Base-by-base conservation (phyloP, 495 filamentous ascomycete species). In the Stereocaulon alpinum region DNA sequence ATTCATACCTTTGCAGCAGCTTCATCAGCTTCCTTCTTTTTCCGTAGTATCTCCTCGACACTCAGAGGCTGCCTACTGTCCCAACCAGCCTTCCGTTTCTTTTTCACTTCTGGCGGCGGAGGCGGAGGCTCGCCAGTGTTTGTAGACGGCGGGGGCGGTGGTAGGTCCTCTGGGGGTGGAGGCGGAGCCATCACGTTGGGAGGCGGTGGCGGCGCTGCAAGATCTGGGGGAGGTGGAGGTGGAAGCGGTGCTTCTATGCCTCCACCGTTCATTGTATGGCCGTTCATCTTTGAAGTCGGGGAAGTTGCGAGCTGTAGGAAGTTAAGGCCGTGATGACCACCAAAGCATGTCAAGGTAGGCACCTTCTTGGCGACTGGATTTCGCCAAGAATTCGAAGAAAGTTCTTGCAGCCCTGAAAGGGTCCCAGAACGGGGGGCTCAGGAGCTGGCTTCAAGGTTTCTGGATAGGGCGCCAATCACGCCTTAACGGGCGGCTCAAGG, bases 1-100 rank as follows among this genome's bases (percentile, higher is more conserved):
- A 57, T 62, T 65, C 70, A 68, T 78, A 87, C 85, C 74, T 88
- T 88, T 43, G 85, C 78, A 55, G 87, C 84, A 29, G 84, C 87
- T 50, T 84, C 86, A 72, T 91, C 87, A 6, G 84, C 84, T 62
- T 87, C 86, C 64, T 80, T 82, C 74, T 91, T 91, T 74, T 88
- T 88, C 62, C 79, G 77, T 40, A 91, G 74, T 17, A 91, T 76
- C 55, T 91, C 86, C 63, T 91, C 87, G 29, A 90, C 86, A 69
- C 84, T 88, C 43, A 89, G 68, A 24, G 88, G 88, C 45, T 63
- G 53, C 57, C 63, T 40, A 61, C 44, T 61, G 3, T 75, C 76
- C 78, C 80, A 82, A 68, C 79, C 81, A 54, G 69, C 64, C 67
- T 86, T 85, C 63, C 76, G 74, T 63, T 79, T 82, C 69, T 80